These are phyloP conservation scores for Populus euphratica DNA, from an alignment of 345 rosid species.

Conservation along the genomic window DNA sequence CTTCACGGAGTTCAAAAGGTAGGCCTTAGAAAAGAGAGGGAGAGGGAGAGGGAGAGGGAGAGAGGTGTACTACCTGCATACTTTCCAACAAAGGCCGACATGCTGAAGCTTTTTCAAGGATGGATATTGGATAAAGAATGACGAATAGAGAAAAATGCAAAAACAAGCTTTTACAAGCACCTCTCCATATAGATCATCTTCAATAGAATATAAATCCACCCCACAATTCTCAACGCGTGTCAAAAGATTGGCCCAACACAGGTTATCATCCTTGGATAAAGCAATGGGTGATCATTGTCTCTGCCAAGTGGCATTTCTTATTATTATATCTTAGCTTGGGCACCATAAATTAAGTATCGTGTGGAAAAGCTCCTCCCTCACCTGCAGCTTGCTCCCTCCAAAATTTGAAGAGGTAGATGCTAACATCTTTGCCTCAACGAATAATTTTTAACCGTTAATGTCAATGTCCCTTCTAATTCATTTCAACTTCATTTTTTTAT, in stretches of 20 bases:
- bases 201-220: slow-evolving; percentile 46
- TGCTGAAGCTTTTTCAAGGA: slow-evolving; percentile 15
- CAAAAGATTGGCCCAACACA: slow-evolving; percentile 40
- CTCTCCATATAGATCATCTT: slow-evolving; percentile 34
- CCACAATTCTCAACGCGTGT: slow-evolving; percentile 39
- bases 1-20: too few relatives aligned
- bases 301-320: slow-evolving; percentile 41
- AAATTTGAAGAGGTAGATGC: neutral
- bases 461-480: too few relatives aligned
- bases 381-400: slow-evolving; percentile 3
- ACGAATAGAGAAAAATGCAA: slow-evolving; percentile 29
- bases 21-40: neutral
- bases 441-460: too few relatives aligned
- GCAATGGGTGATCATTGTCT: slow-evolving; percentile 50
- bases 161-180: slow-evolving; percentile 25
- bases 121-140: slow-evolving; percentile 13
- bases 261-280: slow-evolving; percentile 68
- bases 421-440: too few relatives aligned
- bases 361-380: slow-evolving; percentile 29
- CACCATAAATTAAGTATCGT: slow-evolving; percentile 2
- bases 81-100: slow-evolving; percentile 90
- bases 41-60: neutral
- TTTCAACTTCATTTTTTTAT: too few relatives aligned
- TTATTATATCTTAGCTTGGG: slow-evolving; percentile 14
- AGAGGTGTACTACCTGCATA: slow-evolving; percentile 59